Base-by-base conservation (phyloP, 2,329 filamentous ascomycete species). In the Paecilomyces formosus region DNA sequence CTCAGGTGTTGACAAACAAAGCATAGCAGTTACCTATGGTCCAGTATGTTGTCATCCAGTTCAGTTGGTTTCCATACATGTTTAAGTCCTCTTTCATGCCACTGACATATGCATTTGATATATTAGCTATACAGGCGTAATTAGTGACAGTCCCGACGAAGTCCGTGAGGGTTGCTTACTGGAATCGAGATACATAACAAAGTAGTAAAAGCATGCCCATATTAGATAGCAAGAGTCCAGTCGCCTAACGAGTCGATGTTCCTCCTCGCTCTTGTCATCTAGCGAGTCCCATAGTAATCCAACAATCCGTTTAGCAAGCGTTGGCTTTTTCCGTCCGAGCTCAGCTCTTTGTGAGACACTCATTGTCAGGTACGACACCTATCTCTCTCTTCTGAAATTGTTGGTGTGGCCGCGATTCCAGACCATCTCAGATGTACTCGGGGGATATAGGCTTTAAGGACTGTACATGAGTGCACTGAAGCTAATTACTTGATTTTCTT, bases 161-260 rank as follows among this genome's bases (percentile, higher is more conserved):
- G n/a, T 30, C 13, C 13, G 22, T 55, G 11, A 53, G 21, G 24
- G 30, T 2, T 22, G 54, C 57, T 26, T n/a, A 58, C 57, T 58
- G n/a, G 57, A 58, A 26, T 58, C 57, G 8, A 58, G 57, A 35
- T 58, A 58, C 57, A 58, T 58, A 50, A 58, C 57, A 56, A 58
- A 58, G 22, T 58, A 58, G 31, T 58, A 58, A 45, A 58, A 58
- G 45, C 57, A 58, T 21, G 57, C 57, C 57, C 57, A 58, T n/a
- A 58, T 58, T 50, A 58, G 31, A 26, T 56, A 58, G 50, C 18
- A 56, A 13, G 57, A 58, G 31, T 58, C 57, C 4, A 58, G 57
- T 22, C 57, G 51, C 24, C 57, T 45, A 21, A 58, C 57, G 5
- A 58, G 39, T 22, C 54, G 57, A 54, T 58, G 57, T 33, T 58